Evolutionary conservation across 2,329 filamentous ascomycete genomes (phyloP).

Genomic region (Trichoderma sp.): DNA sequence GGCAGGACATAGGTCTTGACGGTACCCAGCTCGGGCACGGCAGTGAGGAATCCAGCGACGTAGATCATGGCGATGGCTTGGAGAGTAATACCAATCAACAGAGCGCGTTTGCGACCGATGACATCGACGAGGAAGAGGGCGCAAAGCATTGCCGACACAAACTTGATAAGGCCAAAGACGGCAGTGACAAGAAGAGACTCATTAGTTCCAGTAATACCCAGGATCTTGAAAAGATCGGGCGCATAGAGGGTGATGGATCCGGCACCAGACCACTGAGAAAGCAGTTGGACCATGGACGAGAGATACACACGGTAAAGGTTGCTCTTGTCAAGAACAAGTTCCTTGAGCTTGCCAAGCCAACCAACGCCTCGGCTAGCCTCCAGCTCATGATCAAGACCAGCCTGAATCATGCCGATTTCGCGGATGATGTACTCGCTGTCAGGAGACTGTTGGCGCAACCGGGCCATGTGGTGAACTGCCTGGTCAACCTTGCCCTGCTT

Average conservation of each 20-base stretch:
- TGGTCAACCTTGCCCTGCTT: constrained; percentile 61
- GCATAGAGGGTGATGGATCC: constrained; percentile 76
- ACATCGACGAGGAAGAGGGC: constrained; percentile 78
- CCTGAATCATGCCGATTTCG: constrained; percentile 64
- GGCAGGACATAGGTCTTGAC: constrained; percentile 50
- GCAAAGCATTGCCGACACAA: constrained; percentile 64
- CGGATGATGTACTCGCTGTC: constrained; percentile 60
- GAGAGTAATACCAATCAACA: constrained; percentile 58
- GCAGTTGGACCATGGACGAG: constrained; percentile 64
- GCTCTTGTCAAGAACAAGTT: constrained; percentile 64
- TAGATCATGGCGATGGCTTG: constrained; percentile 63
- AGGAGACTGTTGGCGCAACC: constrained; percentile 56
- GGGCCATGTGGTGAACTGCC: constrained; percentile 54
- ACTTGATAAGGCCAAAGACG: constrained; percentile 74
- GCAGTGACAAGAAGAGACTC: constrained; percentile 71
- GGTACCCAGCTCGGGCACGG: constrained; percentile 58
- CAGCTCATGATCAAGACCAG: constrained; percentile 65
- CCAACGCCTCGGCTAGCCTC: constrained; percentile 67
- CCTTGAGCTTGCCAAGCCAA: constrained; percentile 64
- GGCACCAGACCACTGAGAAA: constrained; percentile 72
- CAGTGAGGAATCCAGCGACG: constrained; percentile 59
- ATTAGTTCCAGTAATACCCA: constrained; percentile 66
- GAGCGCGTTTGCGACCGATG: constrained; percentile 69
- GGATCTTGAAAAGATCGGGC: constrained; percentile 67
- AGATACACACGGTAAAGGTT: constrained; percentile 75